phyloP scores from a whole-genome alignment of 257 asterid species.

The Nicotiana obtusifolia region DNA sequence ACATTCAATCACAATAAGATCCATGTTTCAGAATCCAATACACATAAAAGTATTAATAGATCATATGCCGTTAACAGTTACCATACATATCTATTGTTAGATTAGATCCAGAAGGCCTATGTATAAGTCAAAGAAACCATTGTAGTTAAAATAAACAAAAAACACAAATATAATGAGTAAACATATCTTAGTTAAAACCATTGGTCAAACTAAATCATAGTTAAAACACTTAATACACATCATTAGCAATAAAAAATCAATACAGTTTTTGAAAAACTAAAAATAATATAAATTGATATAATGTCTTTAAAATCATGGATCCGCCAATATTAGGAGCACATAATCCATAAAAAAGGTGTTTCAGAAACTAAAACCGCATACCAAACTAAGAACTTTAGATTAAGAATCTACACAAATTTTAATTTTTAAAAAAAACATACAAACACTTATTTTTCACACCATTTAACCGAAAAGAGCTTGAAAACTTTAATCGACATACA shows the following conservation, averaged over 20 bases:
- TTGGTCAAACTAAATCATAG: not conserved
- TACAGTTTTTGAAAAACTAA: not conserved
- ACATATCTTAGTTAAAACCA: not conserved
- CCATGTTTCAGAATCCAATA: not conserved
- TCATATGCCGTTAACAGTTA: not conserved
- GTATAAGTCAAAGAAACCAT: not conserved
- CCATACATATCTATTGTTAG: not conserved
- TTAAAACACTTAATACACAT: not conserved
- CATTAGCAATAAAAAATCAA: not conserved
- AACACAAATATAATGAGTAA: not conserved
- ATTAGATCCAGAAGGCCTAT: not conserved
- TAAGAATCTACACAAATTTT: not conserved
- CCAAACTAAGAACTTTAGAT: too few relatives aligned
- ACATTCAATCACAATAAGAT: conserved; percentile 3
- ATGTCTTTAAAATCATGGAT: not conserved
- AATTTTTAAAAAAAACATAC: not conserved
- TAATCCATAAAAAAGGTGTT: not conserved
- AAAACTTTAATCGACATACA: not conserved
- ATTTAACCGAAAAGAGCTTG: not conserved
- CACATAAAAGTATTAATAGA: not conserved
- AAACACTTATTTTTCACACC: not conserved
- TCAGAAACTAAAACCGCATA: too few relatives aligned
- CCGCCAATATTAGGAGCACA: not conserved
- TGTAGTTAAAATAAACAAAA: too few relatives aligned
- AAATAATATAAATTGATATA: not conserved